Conservation (phyloP, 1,139 yeast species). For the Diutina sp. region DNA sequence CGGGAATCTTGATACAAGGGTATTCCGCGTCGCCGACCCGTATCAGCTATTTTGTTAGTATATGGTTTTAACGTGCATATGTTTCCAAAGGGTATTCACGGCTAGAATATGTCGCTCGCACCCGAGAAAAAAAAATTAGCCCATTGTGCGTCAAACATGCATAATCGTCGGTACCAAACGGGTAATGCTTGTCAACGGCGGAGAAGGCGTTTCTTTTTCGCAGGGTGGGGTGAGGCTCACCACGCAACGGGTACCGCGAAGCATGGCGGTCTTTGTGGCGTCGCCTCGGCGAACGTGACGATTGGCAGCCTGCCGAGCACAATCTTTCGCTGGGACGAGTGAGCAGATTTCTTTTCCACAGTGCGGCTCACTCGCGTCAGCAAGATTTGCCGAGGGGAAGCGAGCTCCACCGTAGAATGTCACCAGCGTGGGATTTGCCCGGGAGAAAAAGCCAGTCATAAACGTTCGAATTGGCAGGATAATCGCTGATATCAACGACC, state of each 20-base stretch:
- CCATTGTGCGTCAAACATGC: neutral
- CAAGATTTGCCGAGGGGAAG: neutral
- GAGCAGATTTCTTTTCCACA: neutral
- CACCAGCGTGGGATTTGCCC: neutral
- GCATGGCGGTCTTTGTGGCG: neutral
- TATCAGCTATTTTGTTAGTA: slow-evolving; percentile 1
- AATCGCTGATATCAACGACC: neutral
- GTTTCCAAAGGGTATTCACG: neutral
- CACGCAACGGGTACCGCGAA: neutral
- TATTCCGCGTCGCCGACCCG: neutral
- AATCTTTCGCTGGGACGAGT: neutral
- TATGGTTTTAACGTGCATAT: neutral
- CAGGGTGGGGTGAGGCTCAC: neutral
- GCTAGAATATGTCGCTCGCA: neutral
- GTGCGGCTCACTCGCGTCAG: neutral
- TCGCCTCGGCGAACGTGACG: neutral
- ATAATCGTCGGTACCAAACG: neutral
- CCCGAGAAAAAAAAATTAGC: neutral
- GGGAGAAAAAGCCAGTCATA: neutral
- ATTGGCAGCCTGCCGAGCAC: neutral
- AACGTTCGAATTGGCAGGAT: neutral
- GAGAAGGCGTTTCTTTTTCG: neutral
- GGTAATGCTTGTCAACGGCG: neutral
- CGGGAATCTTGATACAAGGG: slow-evolving; percentile 2
- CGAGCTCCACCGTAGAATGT: neutral